Conservation (phyloP, 2,329 filamentous ascomycete genomes). For the Aphanocladium album region DNA sequence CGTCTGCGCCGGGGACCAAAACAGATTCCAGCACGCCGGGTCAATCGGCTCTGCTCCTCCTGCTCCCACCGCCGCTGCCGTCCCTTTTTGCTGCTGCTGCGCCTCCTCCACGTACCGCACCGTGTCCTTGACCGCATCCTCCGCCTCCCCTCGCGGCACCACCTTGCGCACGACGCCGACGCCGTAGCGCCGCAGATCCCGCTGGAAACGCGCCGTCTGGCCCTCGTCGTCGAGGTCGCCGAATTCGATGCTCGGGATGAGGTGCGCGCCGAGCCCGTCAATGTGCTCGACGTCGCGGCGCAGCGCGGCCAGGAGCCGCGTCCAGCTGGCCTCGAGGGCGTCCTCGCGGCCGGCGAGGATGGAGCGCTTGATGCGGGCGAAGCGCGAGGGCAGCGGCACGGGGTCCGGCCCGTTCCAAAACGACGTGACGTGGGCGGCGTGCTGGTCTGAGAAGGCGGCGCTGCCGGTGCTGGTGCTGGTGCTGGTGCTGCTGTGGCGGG, state of each 20-base stretch:
- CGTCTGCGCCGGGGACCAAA: constrained; percentile 67
- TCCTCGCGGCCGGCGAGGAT: constrained; percentile 52
- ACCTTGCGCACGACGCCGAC: constrained; percentile 62
- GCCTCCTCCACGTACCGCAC: constrained; percentile 49
- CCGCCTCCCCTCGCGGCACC: constrained; percentile 51
- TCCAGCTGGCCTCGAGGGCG: constrained; percentile 51
- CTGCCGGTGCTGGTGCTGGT: constrained; percentile 1
- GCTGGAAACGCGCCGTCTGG: constrained; percentile 50
- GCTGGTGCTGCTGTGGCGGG: background rate
- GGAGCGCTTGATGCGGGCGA: constrained; percentile 50
- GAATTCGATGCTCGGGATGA: constrained; percentile 54
- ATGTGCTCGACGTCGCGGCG: constrained; percentile 49
- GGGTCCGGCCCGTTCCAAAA: constrained; percentile 51
- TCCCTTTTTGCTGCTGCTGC: too few species aligned
- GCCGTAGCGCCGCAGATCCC: constrained; percentile 56
- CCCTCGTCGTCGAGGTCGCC: constrained; percentile 42
- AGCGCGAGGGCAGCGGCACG: constrained; percentile 54
- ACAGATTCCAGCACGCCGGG: constrained; percentile 67
- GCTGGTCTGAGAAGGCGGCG: constrained; percentile 15
- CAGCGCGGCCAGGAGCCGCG: constrained; percentile 47
- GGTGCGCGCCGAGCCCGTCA: constrained; percentile 41
- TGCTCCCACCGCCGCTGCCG: background rate
- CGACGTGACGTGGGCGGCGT: constrained; percentile 42
- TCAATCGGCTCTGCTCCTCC: constrained; percentile 28
- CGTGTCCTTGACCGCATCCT: constrained; percentile 54